Conservation (phyloP, 164 flowering plant species). For the Annona cherimola region DNA sequence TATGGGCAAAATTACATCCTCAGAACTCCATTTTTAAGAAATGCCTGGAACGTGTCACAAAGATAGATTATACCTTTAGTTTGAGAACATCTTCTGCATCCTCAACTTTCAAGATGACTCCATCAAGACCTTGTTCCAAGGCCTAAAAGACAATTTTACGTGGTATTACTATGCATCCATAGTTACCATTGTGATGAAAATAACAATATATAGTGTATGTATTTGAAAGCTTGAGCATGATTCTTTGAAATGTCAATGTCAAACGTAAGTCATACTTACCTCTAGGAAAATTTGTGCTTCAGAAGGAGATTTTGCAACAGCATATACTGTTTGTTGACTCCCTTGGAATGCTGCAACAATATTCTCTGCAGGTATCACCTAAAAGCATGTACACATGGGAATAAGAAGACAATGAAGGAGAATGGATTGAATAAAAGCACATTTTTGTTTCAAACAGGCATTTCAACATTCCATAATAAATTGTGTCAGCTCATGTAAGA, state of each 20-base stretch:
- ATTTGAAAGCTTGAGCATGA: not conserved
- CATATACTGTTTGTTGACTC: slow-evolving; percentile 64
- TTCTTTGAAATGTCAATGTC: not conserved
- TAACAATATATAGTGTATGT: not conserved
- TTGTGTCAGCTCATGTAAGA: not conserved
- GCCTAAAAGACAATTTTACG: slow-evolving; percentile 39
- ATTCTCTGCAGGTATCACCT: slow-evolving; percentile 94
- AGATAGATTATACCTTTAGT: slow-evolving; percentile 52
- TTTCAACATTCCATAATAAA: not conserved
- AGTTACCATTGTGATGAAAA: not conserved
- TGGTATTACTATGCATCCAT: not conserved
- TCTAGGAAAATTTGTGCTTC: slow-evolving; percentile 79
- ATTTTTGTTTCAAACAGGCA: not conserved
- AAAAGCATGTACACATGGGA: slow-evolving; percentile 5
- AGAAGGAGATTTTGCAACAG: slow-evolving; percentile 50
- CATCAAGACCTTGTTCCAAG: slow-evolving; percentile 78
- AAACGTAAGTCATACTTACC: slow-evolving; percentile 31
- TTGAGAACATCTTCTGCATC: slow-evolving; percentile 51
- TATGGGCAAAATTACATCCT: no score
- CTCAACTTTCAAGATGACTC: slow-evolving; percentile 73
- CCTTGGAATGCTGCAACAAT: slow-evolving; percentile 88
- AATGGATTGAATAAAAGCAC: not conserved
- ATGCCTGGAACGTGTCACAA: not conserved
- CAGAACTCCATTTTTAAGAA: no score
- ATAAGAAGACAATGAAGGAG: not conserved